Conservation (phyloP, 129 eudicot genomes). For the Chrysanthemum seticuspe region DNA sequence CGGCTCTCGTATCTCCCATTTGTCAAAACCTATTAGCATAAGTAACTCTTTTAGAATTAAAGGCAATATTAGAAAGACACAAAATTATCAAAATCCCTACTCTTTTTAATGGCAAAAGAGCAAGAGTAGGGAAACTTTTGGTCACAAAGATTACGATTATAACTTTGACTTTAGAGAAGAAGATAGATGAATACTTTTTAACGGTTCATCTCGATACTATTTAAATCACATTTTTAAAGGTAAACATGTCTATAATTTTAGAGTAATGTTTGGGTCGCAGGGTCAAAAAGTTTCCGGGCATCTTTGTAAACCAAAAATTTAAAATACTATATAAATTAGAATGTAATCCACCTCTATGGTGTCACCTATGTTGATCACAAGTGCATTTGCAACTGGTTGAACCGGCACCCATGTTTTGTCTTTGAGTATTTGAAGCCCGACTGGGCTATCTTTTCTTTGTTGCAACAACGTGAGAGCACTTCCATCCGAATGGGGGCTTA, state of each 20-base stretch:
- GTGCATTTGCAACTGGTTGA: conserved; percentile 63
- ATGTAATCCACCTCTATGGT: conserved; percentile 58
- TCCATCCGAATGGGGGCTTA: conserved; percentile 95
- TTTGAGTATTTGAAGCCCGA: conserved; percentile 75
- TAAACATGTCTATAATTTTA: background rate
- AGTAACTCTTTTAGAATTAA: background rate
- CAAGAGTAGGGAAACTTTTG: too few species aligned
- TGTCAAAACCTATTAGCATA: conserved; percentile 60
- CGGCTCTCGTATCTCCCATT: conserved; percentile 93
- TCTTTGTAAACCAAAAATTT: background rate
- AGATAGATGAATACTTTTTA: too few species aligned
- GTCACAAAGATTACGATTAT: too few species aligned
- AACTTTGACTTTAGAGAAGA: too few species aligned
- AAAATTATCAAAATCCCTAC: too few species aligned
- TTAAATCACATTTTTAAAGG: too few species aligned
- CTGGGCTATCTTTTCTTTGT: conserved; percentile 54
- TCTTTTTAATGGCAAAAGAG: too few species aligned
- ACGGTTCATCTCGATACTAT: too few species aligned
- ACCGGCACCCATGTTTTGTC: conserved; percentile 60
- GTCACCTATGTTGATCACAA: conserved; percentile 81
- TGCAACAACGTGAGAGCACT: conserved; percentile 80
- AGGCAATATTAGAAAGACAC: too few species aligned
- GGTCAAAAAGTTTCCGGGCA: background rate
- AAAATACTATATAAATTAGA: background rate
- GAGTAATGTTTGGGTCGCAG: conserved; percentile 3